A percentile compares a stretch with the other conserved stretches of the same genome.
Evolutionary conservation across 2,329 filamentous ascomycete species (phyloP).

Genomic region (Phialemonium atrogriseum): DNA sequence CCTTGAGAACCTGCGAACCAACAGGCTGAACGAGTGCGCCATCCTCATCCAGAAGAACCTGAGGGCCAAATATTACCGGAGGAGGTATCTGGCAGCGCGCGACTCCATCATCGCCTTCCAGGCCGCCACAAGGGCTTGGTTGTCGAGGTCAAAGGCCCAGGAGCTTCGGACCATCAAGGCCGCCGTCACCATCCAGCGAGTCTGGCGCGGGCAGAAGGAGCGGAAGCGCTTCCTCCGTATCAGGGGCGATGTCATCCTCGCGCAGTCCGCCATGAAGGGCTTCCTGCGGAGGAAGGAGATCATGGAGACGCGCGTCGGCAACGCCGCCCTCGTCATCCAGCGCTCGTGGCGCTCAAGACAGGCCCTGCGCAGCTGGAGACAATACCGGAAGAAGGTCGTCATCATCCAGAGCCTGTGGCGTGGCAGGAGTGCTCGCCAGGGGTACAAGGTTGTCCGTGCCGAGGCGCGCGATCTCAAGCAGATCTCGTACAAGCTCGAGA

Average conservation of each 20-base stretch:
- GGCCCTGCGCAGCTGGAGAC: slow-evolving; percentile 73
- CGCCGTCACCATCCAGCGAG: slow-evolving; percentile 87
- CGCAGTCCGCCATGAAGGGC: slow-evolving; percentile 86
- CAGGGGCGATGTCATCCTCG: slow-evolving; percentile 75
- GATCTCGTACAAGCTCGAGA: slow-evolving; percentile 98
- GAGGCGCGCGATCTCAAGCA: slow-evolving; percentile 98
- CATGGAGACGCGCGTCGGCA: slow-evolving; percentile 86
- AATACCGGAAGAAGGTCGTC: slow-evolving; percentile 81
- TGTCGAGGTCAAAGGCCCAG: slow-evolving; percentile 69
- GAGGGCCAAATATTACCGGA: slow-evolving; percentile 88
- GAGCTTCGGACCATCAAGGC: slow-evolving; percentile 77
- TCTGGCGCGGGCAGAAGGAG: slow-evolving; percentile 91
- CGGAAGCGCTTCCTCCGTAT: slow-evolving; percentile 71
- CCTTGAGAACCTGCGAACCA: slow-evolving; percentile 87
- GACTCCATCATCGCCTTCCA: slow-evolving; percentile 75
- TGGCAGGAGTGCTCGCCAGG: slow-evolving; percentile 68
- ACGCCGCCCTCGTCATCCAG: slow-evolving; percentile 86
- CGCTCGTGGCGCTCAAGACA: slow-evolving; percentile 77
- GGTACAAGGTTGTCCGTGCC: slow-evolving; percentile 86
- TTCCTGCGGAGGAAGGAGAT: slow-evolving; percentile 86
- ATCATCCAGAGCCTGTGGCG: slow-evolving; percentile 92
- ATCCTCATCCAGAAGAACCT: slow-evolving; percentile 99
- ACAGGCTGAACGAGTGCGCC: slow-evolving; percentile 82
- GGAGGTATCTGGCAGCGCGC: slow-evolving; percentile 80
- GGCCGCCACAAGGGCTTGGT: slow-evolving; percentile 65